Conservation (phyloP, 345 rosid genomes). For the Nephelium lappaceum region DNA sequence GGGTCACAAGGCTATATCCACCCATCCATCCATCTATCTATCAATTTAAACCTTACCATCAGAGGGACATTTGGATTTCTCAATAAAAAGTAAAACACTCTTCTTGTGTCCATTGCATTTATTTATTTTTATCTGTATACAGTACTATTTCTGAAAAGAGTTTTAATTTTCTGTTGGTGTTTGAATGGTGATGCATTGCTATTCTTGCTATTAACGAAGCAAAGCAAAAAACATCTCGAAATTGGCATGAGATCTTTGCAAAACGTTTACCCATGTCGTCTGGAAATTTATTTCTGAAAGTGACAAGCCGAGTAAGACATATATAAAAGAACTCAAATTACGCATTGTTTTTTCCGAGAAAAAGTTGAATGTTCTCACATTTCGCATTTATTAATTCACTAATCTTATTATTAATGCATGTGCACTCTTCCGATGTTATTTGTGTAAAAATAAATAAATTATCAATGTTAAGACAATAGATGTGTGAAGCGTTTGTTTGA, state of each 20-base stretch:
- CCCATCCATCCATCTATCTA: no score
- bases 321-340: constrained; percentile 13
- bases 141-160: not conserved
- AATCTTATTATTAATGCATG: not conserved
- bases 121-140: not conserved
- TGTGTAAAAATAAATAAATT: no score
- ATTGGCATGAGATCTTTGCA: constrained; percentile 3
- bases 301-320: constrained; percentile 6
- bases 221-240: not conserved
- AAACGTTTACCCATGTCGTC: not conserved
- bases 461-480: no score
- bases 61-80: no score
- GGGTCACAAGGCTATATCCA: no score
- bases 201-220: not conserved
- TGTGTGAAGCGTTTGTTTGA: no score
- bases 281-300: not conserved
- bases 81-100: no score
- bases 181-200: not conserved
- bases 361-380: not conserved
- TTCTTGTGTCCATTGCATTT: not conserved
- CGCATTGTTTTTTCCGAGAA: constrained; percentile 15
- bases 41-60: no score
- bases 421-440: no score
- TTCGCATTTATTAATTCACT: not conserved
- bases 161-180: not conserved